phyloP scores from a whole-genome alignment of 495 filamentous ascomycete species.

The Podospora bellae-mahoneyi region DNA sequence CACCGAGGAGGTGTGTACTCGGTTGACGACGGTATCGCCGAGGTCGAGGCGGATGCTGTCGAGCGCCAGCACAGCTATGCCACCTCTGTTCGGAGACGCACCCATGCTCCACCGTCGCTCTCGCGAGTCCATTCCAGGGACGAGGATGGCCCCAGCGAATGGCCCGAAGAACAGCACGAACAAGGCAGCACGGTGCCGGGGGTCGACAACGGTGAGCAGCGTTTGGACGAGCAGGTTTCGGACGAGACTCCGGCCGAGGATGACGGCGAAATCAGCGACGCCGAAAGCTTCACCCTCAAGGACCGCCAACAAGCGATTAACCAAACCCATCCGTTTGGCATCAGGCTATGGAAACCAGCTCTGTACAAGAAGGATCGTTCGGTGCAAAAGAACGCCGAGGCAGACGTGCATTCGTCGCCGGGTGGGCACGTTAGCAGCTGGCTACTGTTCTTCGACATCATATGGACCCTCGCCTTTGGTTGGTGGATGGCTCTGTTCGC shows the following conservation, averaged over 20 bases:
- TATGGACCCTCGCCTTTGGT: constrained; percentile 91
- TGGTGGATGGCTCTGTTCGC: constrained; percentile 93
- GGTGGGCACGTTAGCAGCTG: constrained; percentile 81
- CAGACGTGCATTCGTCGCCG: constrained; percentile 93
- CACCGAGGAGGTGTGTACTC: constrained; percentile 87
- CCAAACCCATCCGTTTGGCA: constrained; percentile 97
- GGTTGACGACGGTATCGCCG: constrained; percentile 82
- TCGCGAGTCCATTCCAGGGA: constrained; percentile 54
- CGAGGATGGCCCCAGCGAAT: constrained; percentile 36
- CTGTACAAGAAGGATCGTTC: constrained; percentile 97
- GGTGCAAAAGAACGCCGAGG: constrained; percentile 92
- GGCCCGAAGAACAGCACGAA: constrained; percentile 27
- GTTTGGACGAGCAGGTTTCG: constrained; percentile 21
- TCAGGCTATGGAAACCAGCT: constrained; percentile 97
- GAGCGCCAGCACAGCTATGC: constrained; percentile 46
- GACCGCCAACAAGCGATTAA: constrained; percentile 98
- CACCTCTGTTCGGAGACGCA: constrained; percentile 71
- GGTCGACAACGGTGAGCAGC: constrained; percentile 30
- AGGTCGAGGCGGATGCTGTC: constrained; percentile 64
- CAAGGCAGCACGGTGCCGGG: constrained; percentile 19
- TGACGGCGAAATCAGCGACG: constrained; percentile 63
- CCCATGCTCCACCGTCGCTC: constrained; percentile 56
- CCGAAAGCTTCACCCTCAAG: constrained; percentile 80
- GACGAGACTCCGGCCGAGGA: constrained; percentile 51
- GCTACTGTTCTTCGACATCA: constrained; percentile 78